phyloP scores from a whole-genome alignment of 495 filamentous ascomycete species.

The Trichoderma parareesei region DNA sequence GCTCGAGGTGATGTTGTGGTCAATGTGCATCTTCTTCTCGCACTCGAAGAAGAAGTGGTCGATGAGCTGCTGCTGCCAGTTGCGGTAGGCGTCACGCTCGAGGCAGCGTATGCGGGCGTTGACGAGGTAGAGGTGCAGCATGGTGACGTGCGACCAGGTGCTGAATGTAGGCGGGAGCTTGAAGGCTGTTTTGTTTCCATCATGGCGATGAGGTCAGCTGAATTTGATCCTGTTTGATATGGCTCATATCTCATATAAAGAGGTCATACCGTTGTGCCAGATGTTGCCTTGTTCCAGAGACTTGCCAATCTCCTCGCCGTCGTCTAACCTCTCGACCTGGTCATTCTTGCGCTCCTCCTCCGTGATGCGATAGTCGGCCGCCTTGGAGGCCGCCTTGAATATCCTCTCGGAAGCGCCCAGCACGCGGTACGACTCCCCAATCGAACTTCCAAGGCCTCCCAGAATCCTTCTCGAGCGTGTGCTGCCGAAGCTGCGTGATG shows the following conservation, averaged over 20 bases:
- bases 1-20: conserved; percentile 58
- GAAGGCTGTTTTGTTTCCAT: conserved; percentile 29
- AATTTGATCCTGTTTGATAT: neutral
- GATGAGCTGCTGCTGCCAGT: conserved; percentile 45
- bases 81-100: conserved; percentile 41
- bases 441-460: neutral
- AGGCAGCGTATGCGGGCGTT: conserved; percentile 77
- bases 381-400: conserved; percentile 64
- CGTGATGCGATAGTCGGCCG: conserved; percentile 67
- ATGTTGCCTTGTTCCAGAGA: conserved; percentile 45
- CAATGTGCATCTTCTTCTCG: conserved; percentile 72
- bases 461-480: neutral
- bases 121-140: conserved; percentile 91
- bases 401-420: conserved; percentile 53
- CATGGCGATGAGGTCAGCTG: neutral
- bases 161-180: conserved; percentile 75
- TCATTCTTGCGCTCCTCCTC: conserved; percentile 45
- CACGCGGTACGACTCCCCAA: conserved; percentile 19
- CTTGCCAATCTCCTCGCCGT: conserved; percentile 70
- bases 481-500: conserved; percentile 5
- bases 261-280: conserved; percentile 72
- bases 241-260: no score
- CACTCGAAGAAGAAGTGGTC: conserved; percentile 92
- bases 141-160: conserved; percentile 91
- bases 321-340: conserved; percentile 54